Evolutionary conservation across 768 basidiomycete species (phyloP).

Genomic region (Termitomyces sp.): DNA sequence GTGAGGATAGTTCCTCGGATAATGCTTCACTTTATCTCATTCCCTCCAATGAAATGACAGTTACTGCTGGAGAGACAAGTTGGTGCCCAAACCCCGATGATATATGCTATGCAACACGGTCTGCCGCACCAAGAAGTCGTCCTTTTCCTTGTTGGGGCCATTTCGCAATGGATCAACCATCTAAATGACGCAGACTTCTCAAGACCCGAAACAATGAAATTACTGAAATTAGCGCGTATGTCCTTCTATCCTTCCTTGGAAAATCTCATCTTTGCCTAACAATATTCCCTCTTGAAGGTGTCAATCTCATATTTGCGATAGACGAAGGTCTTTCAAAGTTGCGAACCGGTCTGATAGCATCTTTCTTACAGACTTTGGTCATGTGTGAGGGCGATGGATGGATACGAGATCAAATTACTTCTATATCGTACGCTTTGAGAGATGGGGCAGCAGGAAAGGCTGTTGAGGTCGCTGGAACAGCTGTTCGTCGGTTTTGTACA

Average conservation of each 20-base stretch:
- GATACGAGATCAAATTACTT: slow-evolving; percentile 64
- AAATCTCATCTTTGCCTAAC: not conserved
- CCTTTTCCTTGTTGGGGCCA: slow-evolving; percentile 81
- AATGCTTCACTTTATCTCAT: not conserved
- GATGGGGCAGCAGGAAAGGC: slow-evolving; percentile 65
- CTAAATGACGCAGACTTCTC: slow-evolving; percentile 76
- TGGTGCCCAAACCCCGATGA: slow-evolving; percentile 80
- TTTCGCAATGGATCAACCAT: slow-evolving; percentile 88
- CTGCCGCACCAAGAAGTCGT: slow-evolving; percentile 73
- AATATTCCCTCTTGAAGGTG: slow-evolving; percentile 27
- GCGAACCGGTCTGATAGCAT: slow-evolving; percentile 81
- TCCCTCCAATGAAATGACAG: slow-evolving; percentile 23
- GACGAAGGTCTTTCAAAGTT: slow-evolving; percentile 80
- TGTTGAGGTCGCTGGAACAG: slow-evolving; percentile 63
- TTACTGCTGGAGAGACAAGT: slow-evolving; percentile 69
- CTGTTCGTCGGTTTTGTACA: slow-evolving; percentile 84
- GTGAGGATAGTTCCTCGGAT: slow-evolving; percentile 33
- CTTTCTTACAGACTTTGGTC: slow-evolving; percentile 89
- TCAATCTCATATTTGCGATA: slow-evolving; percentile 88
- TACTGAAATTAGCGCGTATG: slow-evolving; percentile 76
- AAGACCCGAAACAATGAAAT: slow-evolving; percentile 57
- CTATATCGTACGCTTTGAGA: slow-evolving; percentile 64
- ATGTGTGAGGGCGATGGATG: slow-evolving; percentile 96
- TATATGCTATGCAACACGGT: slow-evolving; percentile 85
- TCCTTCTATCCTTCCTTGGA: slow-evolving; percentile 1